Percentiles rank a stretch among this genome's conserved stretches.
Conservation (phyloP, 2,329 filamentous ascomycete species). For the Chrysosporium queenslandicum region DNA sequence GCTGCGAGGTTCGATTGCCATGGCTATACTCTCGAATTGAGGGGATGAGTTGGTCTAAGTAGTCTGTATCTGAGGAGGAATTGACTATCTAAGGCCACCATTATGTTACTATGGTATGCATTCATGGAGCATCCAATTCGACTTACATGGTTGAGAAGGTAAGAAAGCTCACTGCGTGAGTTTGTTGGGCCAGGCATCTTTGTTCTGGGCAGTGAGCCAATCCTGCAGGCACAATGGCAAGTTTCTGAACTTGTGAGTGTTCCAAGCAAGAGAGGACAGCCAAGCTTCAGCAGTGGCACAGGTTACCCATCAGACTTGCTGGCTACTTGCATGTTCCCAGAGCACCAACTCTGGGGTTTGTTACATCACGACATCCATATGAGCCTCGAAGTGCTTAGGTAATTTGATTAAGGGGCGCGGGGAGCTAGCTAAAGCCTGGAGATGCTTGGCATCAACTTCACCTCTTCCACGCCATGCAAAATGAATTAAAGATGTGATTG, state of each 20-base stretch:
- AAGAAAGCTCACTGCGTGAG: constrained; percentile 28
- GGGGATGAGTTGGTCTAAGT: constrained; percentile 89
- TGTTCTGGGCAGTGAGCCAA: not conserved
- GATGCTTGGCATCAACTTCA: constrained; percentile 6
- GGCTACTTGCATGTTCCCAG: not conserved
- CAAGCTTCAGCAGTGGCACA: too few species aligned
- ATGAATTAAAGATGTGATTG: too few species aligned
- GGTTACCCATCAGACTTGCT: not conserved
- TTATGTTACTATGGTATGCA: not conserved
- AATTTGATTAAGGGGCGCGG: not conserved
- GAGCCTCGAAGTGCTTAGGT: not conserved
- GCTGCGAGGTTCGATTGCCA: constrained; percentile 59
- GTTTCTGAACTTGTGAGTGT: not conserved
- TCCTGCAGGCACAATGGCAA: too few species aligned
- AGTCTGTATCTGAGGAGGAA: constrained; percentile 82
- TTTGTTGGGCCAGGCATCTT: constrained; percentile 6
- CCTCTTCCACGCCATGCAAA: not conserved
- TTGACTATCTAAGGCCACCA: constrained; percentile 62
- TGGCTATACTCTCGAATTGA: constrained; percentile 82
- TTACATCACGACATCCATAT: too few species aligned
- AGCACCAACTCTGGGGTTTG: too few species aligned
- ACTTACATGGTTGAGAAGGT: constrained; percentile 34
- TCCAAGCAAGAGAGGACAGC: too few species aligned
- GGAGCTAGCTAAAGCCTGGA: not conserved
- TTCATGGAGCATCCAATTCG: not conserved